phyloP scores from a whole-genome alignment of 768 basidiomycete species.

The Phanerodontia chrysosporium region DNA sequence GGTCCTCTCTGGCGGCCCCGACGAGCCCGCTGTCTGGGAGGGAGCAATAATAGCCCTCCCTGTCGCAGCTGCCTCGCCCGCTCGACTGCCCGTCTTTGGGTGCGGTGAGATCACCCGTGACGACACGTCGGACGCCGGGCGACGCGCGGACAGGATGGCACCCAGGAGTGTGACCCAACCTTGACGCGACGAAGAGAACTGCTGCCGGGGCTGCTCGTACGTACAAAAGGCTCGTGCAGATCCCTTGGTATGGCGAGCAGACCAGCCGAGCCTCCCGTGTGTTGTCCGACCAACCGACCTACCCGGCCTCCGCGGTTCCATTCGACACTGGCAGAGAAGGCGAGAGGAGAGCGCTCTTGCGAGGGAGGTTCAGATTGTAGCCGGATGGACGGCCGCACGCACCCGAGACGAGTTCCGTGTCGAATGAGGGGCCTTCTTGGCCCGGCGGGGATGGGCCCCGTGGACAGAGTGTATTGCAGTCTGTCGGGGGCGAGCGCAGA shows the following conservation, averaged over 20 bases:
- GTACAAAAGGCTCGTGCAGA: neutral
- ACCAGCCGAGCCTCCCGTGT: neutral
- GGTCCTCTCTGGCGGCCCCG: too few species aligned
- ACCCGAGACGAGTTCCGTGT: neutral
- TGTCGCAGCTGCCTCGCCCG: neutral
- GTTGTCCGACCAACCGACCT: neutral
- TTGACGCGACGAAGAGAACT: neutral
- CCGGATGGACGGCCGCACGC: neutral
- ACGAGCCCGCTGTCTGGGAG: too few species aligned
- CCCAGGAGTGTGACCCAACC: neutral
- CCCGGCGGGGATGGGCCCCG: neutral
- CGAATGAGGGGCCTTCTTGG: neutral
- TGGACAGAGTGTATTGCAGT: neutral
- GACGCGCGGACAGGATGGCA: neutral
- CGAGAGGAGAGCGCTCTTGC: neutral
- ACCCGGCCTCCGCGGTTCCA: neutral
- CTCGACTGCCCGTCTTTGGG: neutral
- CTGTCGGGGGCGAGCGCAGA: neutral
- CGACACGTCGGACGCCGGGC: neutral
- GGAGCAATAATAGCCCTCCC: too few species aligned
- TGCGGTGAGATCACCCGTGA: neutral
- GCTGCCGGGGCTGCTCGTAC: neutral
- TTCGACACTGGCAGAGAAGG: neutral
- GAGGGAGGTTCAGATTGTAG: neutral
- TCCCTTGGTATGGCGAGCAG: neutral